Percentiles rank a stretch among this genome's conserved stretches.
These are phyloP conservation scores for Microascus cirrosus DNA, from an alignment of 2,329 filamentous ascomycete species.

Conservation along the genomic window DNA sequence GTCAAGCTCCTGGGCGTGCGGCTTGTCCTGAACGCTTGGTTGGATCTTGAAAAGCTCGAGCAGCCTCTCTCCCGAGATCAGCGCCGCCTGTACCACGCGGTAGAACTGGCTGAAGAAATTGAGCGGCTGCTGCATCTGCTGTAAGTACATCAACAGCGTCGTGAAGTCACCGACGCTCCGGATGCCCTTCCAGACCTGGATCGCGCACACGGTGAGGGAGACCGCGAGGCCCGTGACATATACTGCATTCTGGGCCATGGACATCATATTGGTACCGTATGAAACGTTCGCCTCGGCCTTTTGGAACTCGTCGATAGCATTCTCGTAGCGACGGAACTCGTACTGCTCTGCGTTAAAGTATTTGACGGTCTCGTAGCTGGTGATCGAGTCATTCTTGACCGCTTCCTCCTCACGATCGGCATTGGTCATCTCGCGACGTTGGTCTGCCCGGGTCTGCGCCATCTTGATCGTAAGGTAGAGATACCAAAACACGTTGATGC, in stretches of 20 bases:
- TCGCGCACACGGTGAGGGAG: constrained; percentile 63
- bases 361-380: constrained; percentile 93
- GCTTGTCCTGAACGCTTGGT: constrained; percentile 76
- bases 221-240: constrained; percentile 68
- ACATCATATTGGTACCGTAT: constrained; percentile 68
- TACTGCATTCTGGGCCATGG: constrained; percentile 68
- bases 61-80: constrained; percentile 95
- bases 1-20: constrained; percentile 49
- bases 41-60: constrained; percentile 94
- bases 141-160: constrained; percentile 63
- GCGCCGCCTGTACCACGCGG: constrained; percentile 84
- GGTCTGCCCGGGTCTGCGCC: constrained; percentile 84
- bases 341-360: constrained; percentile 80
- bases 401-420: constrained; percentile 91
- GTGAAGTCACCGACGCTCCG: constrained; percentile 63
- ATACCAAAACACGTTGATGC: constrained; percentile 89
- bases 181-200: constrained; percentile 59
- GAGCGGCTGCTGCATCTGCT: constrained; percentile 67
- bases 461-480: constrained; percentile 93
- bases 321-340: constrained; percentile 63
- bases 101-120: constrained; percentile 95
- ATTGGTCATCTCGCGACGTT: constrained; percentile 88
- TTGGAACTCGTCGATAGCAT: constrained; percentile 62
- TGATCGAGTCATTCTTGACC: constrained; percentile 97
- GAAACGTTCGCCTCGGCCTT: constrained; percentile 65